Conservation (phyloP, 371 early-diverging fungal species). For the Enterocytospora artemiae region DNA sequence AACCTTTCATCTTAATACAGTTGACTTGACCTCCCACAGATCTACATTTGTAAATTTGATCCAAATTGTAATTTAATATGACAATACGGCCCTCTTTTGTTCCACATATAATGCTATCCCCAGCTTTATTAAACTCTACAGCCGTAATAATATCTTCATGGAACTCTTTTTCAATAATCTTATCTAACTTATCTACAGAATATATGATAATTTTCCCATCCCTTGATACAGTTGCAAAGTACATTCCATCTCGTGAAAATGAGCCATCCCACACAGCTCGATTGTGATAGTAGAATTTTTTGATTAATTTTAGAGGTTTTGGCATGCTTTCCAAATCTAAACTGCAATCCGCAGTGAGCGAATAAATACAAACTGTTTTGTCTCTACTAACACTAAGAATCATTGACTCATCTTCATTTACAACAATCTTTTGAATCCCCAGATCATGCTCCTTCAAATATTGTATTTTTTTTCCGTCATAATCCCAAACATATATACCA, state of each 20-base stretch:
- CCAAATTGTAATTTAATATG: neutral
- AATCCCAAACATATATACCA: conserved; percentile 50
- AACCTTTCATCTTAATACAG: conserved; percentile 20
- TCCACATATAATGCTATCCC: conserved; percentile 24
- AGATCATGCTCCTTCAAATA: conserved; percentile 41
- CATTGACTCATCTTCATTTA: conserved; percentile 6
- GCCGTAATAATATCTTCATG: conserved; percentile 38
- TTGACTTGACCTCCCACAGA: conserved; percentile 10
- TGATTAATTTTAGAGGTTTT: conserved; percentile 9
- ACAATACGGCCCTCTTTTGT: conserved; percentile 31
- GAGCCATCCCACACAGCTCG: conserved; percentile 36
- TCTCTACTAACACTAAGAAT: conserved; percentile 42
- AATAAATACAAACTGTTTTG: conserved; percentile 39
- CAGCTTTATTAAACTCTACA: conserved; percentile 19
- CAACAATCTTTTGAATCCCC: conserved; percentile 30
- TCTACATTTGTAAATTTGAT: neutral
- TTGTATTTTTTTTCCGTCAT: conserved; percentile 17
- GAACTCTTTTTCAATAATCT: conserved; percentile 3
- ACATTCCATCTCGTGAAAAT: conserved; percentile 23
- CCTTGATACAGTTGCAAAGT: conserved; percentile 42
- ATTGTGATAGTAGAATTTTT: conserved; percentile 31
- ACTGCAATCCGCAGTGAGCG: conserved; percentile 6
- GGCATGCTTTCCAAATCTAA: no score
- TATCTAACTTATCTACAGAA: conserved; percentile 5
- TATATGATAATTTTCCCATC: conserved; percentile 47